phyloP scores from a whole-genome alignment of 2,329 filamentous ascomycete species.

The Fusarium pseudograminearum region DNA sequence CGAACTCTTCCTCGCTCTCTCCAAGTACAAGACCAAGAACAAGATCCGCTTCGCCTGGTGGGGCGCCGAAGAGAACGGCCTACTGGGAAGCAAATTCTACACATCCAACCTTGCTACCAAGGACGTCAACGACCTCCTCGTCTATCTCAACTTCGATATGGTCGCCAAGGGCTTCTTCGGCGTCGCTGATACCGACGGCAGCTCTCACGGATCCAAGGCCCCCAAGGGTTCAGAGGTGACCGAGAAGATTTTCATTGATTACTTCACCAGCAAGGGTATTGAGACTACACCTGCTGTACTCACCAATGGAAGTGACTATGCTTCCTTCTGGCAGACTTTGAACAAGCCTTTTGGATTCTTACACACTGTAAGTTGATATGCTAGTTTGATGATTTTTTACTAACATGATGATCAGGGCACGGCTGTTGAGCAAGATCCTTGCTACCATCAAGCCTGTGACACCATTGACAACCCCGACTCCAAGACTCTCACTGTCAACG shows the following conservation, averaged over 20 bases:
- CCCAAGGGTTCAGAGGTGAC: constrained; percentile 47
- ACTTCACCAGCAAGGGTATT: constrained; percentile 50
- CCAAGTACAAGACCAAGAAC: constrained; percentile 46
- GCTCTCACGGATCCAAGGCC: constrained; percentile 43
- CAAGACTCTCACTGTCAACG: constrained; percentile 48
- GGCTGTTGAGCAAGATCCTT: constrained; percentile 40
- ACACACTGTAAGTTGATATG: constrained; percentile 16
- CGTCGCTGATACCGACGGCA: constrained; percentile 44
- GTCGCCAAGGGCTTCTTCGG: constrained; percentile 42
- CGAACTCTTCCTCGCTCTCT: constrained; percentile 36
- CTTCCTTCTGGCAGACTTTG: constrained; percentile 47
- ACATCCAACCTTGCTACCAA: constrained; percentile 20
- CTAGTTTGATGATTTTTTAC: fast-evolving
- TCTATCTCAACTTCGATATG: constrained; percentile 45
- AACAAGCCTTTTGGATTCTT: constrained; percentile 43
- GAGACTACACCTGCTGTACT: constrained; percentile 41
- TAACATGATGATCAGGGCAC: constrained; percentile 2
- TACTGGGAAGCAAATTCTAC: constrained; percentile 40
- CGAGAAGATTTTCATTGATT: constrained; percentile 44
- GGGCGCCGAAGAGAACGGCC: constrained; percentile 41
- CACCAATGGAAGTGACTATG: constrained; percentile 54
- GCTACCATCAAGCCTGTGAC: constrained; percentile 54
- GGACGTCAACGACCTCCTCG: constrained; percentile 38
- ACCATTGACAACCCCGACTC: constrained; percentile 53
- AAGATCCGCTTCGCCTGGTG: constrained; percentile 44